Base-by-base conservation (phyloP, 495 filamentous ascomycete genomes). In the Daldinia vernicosa region DNA sequence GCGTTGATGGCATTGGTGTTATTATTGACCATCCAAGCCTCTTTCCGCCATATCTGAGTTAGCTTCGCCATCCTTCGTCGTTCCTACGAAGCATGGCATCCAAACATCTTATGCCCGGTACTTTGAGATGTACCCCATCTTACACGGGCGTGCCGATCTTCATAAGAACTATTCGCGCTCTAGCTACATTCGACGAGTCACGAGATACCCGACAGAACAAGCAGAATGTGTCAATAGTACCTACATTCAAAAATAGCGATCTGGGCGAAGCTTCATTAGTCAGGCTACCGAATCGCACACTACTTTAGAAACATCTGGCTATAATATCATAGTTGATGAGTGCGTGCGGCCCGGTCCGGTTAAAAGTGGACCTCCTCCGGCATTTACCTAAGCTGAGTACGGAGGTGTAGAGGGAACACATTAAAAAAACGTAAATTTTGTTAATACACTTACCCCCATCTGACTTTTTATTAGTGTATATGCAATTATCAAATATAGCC, bases 351-450 rank as follows among this genome's bases (percentile, higher is more conserved):
- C 45, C 67, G 67, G 60, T 4, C 60, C 67, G 67, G 60, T n/a
- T 30, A 45, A 64, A 37, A 63, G 67, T 64, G 67, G 67, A 26
- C 27, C 67, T 30, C 1, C 1, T 19, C 67, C 66, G 57, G 32
- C 47, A 35, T 32, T 14, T 47, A 57, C 50, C n/a, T 27, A 22
- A 51, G 19, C 17, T 37, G 50, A 51, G 37, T n/a, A n/a, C n/a
- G n/a, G n/a, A n/a, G n/a, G n/a, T n/a, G n/a, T n/a, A n/a, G n/a
- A n/a, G n/a, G n/a, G n/a, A n/a, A n/a, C n/a, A n/a, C n/a, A n/a
- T n/a, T n/a, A n/a, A n/a, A n/a, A n/a, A n/a, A n/a, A n/a, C n/a
- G n/a, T n/a, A n/a, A n/a, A n/a, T n/a, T n/a, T n/a, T n/a, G n/a
- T n/a, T n/a, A n/a, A n/a, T n/a, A n/a, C n/a, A n/a, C n/a, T n/a